These are phyloP conservation scores for Lipomyces starkeyi DNA, from an alignment of 805 yeast genomes.

Conservation along the genomic window DNA sequence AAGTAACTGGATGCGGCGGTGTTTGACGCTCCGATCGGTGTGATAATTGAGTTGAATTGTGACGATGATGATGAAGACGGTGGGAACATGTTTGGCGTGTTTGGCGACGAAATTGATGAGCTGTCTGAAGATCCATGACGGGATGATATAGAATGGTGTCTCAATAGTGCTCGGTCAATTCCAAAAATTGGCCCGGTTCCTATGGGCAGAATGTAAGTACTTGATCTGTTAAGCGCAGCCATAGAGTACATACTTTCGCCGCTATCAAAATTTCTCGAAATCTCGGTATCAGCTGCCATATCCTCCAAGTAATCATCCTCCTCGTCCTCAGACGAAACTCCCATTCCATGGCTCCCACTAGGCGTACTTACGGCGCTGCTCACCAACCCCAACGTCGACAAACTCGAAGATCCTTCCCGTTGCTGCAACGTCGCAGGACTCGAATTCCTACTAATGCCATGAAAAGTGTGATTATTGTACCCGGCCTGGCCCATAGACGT, in stretches of 20 bases:
- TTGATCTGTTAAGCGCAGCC: not conserved
- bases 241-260: not conserved
- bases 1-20: conserved; percentile 5
- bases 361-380: not conserved
- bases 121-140: conserved; percentile 5
- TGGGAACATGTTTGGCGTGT: conserved; percentile 8
- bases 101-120: conserved; percentile 15
- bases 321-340: conserved; percentile 1
- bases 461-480: not conserved
- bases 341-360: not conserved
- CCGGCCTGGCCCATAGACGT: not conserved
- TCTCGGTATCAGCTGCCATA: not conserved
- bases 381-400: not conserved
- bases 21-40: not conserved
- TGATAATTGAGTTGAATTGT: not conserved
- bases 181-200: not conserved
- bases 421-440: conserved; percentile 5
- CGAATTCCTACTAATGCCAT: not conserved
- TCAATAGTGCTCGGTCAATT: not conserved
- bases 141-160: conserved; percentile 8
- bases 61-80: not conserved
- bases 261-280: conserved; percentile 9
- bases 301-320: conserved; percentile 6
- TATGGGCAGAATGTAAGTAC: not conserved
- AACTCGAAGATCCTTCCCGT: conserved; percentile 7